Percentiles rank a stretch among this genome's conserved stretches.
Evolutionary conservation across 1,284 basidiomycete species (phyloP).

Genomic region (Phaffia rhodozyma): DNA sequence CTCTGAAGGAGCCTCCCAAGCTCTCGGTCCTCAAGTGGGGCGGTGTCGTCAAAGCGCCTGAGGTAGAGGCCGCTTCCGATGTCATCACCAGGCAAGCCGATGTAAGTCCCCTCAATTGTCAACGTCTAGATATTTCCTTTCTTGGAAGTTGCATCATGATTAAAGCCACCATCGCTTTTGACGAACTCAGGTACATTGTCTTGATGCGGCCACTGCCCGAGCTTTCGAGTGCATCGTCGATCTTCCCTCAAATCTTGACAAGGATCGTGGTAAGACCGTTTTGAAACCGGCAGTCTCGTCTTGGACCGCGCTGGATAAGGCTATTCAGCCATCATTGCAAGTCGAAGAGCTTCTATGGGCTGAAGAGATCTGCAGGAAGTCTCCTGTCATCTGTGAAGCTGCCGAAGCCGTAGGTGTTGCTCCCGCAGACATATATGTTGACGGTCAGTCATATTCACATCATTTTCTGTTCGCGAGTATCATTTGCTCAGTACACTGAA

Average conservation of each 20-base stretch:
- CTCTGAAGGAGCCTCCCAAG: constrained; percentile 33
- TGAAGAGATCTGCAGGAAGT: constrained; percentile 35
- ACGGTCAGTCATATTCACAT: constrained; percentile 23
- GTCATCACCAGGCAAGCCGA: constrained; percentile 29
- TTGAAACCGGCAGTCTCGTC: constrained; percentile 25
- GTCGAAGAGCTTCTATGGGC: constrained; percentile 39
- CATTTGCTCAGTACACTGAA: too few relatives aligned
- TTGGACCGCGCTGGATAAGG: constrained; percentile 32
- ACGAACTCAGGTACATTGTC: constrained; percentile 30
- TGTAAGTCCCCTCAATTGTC: constrained; percentile 21
- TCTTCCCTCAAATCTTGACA: constrained; percentile 31
- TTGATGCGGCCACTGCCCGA: constrained; percentile 33
- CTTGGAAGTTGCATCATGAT: not conserved
- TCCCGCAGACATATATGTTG: constrained; percentile 33
- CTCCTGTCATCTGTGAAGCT: constrained; percentile 33
- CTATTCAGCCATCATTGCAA: constrained; percentile 38
- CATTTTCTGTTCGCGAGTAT: too few relatives aligned
- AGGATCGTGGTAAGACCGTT: constrained; percentile 19
- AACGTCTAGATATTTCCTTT: not conserved
- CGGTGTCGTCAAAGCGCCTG: constrained; percentile 28
- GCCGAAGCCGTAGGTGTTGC: constrained; percentile 36
- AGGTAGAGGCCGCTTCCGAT: constrained; percentile 23
- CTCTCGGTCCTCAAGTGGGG: constrained; percentile 30
- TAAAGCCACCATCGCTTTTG: not conserved
- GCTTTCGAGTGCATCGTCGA: constrained; percentile 33